Evolutionary conservation across 2,329 filamentous ascomycete species (phyloP).

Genomic region (Fusarium vanettenii): DNA sequence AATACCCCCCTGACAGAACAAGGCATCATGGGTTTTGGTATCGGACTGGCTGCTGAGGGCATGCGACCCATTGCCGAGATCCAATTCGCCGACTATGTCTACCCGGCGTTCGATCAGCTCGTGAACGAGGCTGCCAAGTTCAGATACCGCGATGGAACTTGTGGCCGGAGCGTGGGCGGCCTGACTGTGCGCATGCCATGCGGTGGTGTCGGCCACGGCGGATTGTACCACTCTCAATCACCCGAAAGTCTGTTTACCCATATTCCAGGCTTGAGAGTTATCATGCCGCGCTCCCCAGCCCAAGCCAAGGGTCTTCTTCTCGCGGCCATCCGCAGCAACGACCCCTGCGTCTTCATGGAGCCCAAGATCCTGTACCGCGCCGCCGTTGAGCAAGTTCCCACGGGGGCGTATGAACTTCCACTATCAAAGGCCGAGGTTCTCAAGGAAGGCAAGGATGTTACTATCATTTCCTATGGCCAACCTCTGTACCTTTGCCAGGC

Average conservation of each 20-base stretch:
- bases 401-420: constrained; percentile 82
- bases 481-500: constrained; percentile 85
- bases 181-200: constrained; percentile 91
- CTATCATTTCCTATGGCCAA: constrained; percentile 89
- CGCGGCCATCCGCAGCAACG: constrained; percentile 80
- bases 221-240: constrained; percentile 87
- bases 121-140: constrained; percentile 94
- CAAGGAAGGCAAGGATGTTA: constrained; percentile 83
- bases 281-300: constrained; percentile 85
- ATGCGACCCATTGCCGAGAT: constrained; percentile 95
- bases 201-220: constrained; percentile 90
- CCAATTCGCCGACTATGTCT: constrained; percentile 95
- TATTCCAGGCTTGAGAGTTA: constrained; percentile 84
- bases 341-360: constrained; percentile 93
- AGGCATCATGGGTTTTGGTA: constrained; percentile 92
- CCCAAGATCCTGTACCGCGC: constrained; percentile 94
- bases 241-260: constrained; percentile 91
- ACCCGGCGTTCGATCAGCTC: constrained; percentile 91
- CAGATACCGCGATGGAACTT: constrained; percentile 76
- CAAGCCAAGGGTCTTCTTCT: constrained; percentile 91
- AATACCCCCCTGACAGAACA: constrained; percentile 96
- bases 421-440: constrained; percentile 87
- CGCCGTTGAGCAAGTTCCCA: constrained; percentile 90
- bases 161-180: constrained; percentile 74
- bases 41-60: constrained; percentile 89